A percentile compares a stretch with the other conserved stretches of the same genome.
phyloP scores from a whole-genome alignment of 768 basidiomycete species.

The Pleurotus giganteus region DNA sequence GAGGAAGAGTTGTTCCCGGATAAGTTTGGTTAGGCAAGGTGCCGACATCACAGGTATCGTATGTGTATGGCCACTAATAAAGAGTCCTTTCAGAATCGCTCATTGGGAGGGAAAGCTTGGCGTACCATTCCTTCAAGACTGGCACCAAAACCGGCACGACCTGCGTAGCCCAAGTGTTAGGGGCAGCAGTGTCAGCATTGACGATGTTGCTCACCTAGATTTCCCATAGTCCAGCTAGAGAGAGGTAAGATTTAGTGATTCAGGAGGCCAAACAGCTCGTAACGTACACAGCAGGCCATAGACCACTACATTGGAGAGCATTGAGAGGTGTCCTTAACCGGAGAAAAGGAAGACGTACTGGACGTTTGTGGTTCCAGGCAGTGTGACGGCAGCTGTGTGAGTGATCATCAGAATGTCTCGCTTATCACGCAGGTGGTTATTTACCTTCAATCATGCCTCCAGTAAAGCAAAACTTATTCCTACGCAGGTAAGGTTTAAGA shows the following conservation, averaged over 20 bases:
- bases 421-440: background rate
- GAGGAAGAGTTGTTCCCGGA: conserved; percentile 48
- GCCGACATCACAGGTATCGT: conserved; percentile 76
- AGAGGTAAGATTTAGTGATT: background rate
- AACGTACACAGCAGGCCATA: conserved; percentile 37
- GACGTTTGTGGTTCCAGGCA: conserved; percentile 40
- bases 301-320: conserved; percentile 21
- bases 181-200: conserved; percentile 21
- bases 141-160: conserved; percentile 72
- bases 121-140: conserved; percentile 60
- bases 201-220: conserved; percentile 46
- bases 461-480: conserved; percentile 75
- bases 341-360: conserved; percentile 14
- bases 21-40: conserved; percentile 76
- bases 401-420: background rate
- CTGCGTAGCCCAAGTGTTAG: conserved; percentile 33
- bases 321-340: background rate
- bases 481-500: conserved; percentile 10
- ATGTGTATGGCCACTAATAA: conserved; percentile 63
- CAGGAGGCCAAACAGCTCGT: background rate
- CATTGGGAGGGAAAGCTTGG: background rate
- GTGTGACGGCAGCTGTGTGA: conserved; percentile 32
- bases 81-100: background rate
- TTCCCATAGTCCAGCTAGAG: conserved; percentile 40
- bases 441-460: conserved; percentile 63